Conservation (phyloP, 345 rosid species). For the Dimocarpus longan region DNA sequence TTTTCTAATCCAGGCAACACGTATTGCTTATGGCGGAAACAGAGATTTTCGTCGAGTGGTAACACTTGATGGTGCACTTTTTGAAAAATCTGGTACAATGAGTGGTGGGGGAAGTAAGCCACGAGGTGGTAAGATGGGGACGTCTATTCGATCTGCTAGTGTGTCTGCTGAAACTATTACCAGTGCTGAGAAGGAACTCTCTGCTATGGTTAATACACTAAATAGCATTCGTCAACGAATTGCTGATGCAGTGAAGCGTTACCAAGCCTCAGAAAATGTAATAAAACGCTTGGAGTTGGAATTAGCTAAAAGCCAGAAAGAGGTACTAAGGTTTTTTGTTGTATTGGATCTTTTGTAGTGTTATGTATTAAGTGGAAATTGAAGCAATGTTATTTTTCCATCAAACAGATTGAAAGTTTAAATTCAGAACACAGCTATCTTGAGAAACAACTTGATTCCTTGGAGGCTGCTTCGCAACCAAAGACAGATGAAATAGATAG, state of each 20-base stretch:
- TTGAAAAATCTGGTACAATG: slow-evolving; percentile 98
- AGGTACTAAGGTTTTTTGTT: slow-evolving; percentile 46
- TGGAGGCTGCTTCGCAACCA: slow-evolving; percentile 82
- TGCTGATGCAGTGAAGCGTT: slow-evolving; percentile 63
- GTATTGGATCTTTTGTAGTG: slow-evolving; percentile 5
- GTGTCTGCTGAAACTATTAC: slow-evolving; percentile 72
- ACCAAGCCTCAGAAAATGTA: slow-evolving; percentile 68
- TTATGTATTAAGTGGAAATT: slow-evolving; percentile 16
- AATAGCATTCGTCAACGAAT: slow-evolving; percentile 58
- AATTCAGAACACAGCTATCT: slow-evolving; percentile 69
- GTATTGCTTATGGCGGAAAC: slow-evolving; percentile 81
- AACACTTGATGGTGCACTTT: slow-evolving; percentile 93
- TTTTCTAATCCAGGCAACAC: slow-evolving; percentile 64
- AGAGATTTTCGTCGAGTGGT: slow-evolving; percentile 89
- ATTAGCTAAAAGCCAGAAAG: slow-evolving; percentile 80
- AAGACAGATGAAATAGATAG: slow-evolving; percentile 69
- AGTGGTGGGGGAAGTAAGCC: slow-evolving; percentile 98
- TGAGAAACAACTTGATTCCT: slow-evolving; percentile 72
- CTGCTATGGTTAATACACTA: slow-evolving; percentile 51
- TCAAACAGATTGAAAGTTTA: slow-evolving; percentile 77
- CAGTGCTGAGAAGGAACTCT: slow-evolving; percentile 77
- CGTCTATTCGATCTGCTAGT: slow-evolving; percentile 76
- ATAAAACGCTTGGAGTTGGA: slow-evolving; percentile 76
- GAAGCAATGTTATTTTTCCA: slow-evolving; percentile 15
- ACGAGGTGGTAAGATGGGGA: slow-evolving; percentile 97